Conservation (phyloP, 2,329 filamentous ascomycete species). For the Leptographium galeiforme region DNA sequence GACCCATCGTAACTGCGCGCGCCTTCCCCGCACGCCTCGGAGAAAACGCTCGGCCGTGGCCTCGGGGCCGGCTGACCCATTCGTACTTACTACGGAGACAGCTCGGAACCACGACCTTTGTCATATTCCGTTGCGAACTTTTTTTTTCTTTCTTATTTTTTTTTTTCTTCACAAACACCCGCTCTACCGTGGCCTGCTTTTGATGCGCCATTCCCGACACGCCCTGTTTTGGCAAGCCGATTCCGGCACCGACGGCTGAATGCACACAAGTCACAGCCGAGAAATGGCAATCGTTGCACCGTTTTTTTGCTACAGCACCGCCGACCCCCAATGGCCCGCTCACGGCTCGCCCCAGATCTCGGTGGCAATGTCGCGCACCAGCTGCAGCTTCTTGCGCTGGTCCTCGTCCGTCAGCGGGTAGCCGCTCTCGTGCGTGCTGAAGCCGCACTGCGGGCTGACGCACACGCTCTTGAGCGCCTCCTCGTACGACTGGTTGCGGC, state of each 20-base stretch:
- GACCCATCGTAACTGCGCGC: no score
- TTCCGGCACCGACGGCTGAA: neutral
- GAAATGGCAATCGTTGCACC: no score
- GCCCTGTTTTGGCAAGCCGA: constrained; percentile 7
- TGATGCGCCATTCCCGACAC: neutral
- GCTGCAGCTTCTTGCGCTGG: constrained; percentile 57
- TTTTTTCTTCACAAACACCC: no score
- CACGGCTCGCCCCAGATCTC: constrained; percentile 41
- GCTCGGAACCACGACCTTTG: no score
- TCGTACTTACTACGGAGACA: no score
- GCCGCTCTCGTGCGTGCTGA: constrained; percentile 59
- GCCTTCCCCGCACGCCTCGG: no score
- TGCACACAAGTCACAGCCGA: no score
- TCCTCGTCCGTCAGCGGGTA: constrained; percentile 53
- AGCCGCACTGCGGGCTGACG: constrained; percentile 60
- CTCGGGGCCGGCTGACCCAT: no score
- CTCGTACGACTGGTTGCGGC: constrained; percentile 47
- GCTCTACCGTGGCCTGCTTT: no score
- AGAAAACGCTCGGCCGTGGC: no score
- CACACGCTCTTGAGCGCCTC: constrained; percentile 56
- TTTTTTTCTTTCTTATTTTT: neutral
- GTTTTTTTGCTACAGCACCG: no score
- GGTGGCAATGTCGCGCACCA: constrained; percentile 53
- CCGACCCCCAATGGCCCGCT: neutral
- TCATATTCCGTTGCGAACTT: neutral